Percentiles rank a stretch among this genome's conserved stretches.
Conservation (phyloP, 495 filamentous ascomycete species). For the Aspergillus carlsbadensis region DNA sequence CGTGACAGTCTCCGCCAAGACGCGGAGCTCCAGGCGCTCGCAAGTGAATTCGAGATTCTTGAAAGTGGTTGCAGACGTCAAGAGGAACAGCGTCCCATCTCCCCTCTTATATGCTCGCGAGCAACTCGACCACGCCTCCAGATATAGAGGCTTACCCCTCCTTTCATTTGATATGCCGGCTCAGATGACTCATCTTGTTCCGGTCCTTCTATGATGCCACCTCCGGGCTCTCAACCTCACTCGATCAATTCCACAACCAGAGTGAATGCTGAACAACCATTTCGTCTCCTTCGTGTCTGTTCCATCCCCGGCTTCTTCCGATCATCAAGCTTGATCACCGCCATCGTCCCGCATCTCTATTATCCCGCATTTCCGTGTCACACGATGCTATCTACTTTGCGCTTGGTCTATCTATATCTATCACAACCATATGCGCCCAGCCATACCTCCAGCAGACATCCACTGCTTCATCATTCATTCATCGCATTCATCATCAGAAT, state of each 20-base stretch:
- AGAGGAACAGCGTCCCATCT: conserved; percentile 7
- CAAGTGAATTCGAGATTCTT: not conserved
- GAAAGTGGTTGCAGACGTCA: not conserved
- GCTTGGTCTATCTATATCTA: not conserved
- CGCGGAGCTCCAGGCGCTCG: conserved; percentile 27
- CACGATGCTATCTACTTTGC: not conserved
- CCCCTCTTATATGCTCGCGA: conserved; percentile 6
- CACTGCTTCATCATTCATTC: no score
- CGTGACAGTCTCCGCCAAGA: conserved; percentile 22
- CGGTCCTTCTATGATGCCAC: not conserved
- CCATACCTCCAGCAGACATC: no score
- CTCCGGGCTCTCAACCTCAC: not conserved
- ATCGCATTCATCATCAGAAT: no score
- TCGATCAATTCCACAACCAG: not conserved
- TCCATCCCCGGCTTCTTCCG: not conserved
- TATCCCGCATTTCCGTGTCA: not conserved
- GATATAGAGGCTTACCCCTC: conserved; percentile 2
- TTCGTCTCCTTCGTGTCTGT: not conserved
- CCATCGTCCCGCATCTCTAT: not conserved
- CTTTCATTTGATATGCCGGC: not conserved
- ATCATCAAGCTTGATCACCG: not conserved
- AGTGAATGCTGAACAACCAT: not conserved
- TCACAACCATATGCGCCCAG: no score
- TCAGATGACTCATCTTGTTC: conserved; percentile 8
- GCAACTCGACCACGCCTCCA: conserved; percentile 2